phyloP scores from a whole-genome alignment of 2,329 filamentous ascomycete genomes.

The Colletotrichum simmondsii region DNA sequence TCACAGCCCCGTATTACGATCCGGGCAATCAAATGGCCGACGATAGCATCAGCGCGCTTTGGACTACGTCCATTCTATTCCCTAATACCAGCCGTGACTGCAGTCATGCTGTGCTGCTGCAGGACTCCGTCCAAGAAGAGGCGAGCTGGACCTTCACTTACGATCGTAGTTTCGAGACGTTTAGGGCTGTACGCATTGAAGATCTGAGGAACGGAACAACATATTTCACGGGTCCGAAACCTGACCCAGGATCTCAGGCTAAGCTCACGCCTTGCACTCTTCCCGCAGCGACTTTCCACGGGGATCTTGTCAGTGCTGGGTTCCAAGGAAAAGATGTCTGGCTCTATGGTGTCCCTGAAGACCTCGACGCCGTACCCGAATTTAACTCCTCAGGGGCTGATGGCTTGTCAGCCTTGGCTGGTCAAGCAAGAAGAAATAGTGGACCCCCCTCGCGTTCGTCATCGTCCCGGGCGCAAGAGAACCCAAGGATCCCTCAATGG shows the following conservation, averaged over 20 bases:
- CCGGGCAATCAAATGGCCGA: constrained; percentile 74
- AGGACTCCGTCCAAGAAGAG: constrained; percentile 70
- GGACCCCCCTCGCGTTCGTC: constrained; percentile 53
- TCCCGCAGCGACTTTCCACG: constrained; percentile 74
- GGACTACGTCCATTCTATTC: constrained; percentile 88
- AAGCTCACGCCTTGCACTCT: constrained; percentile 75
- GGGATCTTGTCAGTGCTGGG: constrained; percentile 78
- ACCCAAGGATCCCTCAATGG: constrained; percentile 69
- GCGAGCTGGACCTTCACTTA: constrained; percentile 83
- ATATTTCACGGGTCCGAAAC: constrained; percentile 79
- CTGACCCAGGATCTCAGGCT: constrained; percentile 60
- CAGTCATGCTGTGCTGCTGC: constrained; percentile 79
- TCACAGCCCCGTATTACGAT: constrained; percentile 84
- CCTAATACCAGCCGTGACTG: constrained; percentile 84
- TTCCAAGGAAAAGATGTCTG: constrained; percentile 80
- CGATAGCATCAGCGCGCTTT: constrained; percentile 78
- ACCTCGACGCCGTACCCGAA: constrained; percentile 71
- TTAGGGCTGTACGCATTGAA: constrained; percentile 80
- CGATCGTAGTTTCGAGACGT: constrained; percentile 80
- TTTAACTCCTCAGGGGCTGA: constrained; percentile 43
- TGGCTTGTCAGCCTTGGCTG: constrained; percentile 37
- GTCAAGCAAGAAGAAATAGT: constrained; percentile 50
- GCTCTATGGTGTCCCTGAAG: constrained; percentile 82
- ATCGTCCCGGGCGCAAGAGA: constrained; percentile 48
- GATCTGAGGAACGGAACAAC: constrained; percentile 81